Evolutionary conservation across 176 grass and related monocot genomes (phyloP).

Genomic region (Tuctoria greenei): DNA sequence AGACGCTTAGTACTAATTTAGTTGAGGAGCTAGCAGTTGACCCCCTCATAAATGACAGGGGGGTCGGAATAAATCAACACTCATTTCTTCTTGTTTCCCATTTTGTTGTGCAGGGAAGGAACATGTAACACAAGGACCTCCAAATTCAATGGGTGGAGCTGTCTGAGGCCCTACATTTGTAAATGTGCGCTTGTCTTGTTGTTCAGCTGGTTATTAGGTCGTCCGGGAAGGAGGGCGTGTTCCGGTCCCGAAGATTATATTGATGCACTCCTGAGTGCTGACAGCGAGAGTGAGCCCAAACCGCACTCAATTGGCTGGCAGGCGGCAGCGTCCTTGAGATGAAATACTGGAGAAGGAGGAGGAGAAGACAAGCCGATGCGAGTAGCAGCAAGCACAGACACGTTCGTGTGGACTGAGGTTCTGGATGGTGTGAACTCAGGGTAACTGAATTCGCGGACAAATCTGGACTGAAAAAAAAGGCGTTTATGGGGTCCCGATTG

Average conservation of each 20-base stretch:
- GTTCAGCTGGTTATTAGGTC: constrained; percentile 40
- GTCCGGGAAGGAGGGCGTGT: not conserved
- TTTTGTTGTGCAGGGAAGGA: constrained; percentile 25
- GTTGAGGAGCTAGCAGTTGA: constrained; percentile 40
- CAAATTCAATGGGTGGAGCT: constrained; percentile 23
- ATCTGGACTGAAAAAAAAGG: not conserved
- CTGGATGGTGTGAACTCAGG: constrained; percentile 25
- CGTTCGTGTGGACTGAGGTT: constrained; percentile 24
- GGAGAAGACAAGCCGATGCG: not conserved
- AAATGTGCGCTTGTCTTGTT: constrained; percentile 54
- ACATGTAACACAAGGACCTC: constrained; percentile 5
- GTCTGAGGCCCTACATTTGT: constrained; percentile 36
- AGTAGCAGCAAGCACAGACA: constrained; percentile 3
- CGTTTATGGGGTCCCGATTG: constrained; percentile 14
- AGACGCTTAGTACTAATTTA: not conserved
- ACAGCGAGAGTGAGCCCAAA: constrained; percentile 26
- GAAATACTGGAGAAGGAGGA: not conserved
- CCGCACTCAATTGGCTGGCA: not conserved
- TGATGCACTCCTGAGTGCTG: constrained; percentile 32
- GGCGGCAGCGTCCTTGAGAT: constrained; percentile 21
- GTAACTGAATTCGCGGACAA: constrained; percentile 25
- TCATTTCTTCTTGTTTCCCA: constrained; percentile 4
- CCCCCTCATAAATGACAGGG: constrained; percentile 42
- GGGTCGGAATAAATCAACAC: not conserved
- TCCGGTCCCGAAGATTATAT: constrained; percentile 6